Evolutionary conservation across 139 green algal genomes (phyloP), one percentile per base, ranked within the genome.

Genomic region (Desmodesmus armatus): DNA sequence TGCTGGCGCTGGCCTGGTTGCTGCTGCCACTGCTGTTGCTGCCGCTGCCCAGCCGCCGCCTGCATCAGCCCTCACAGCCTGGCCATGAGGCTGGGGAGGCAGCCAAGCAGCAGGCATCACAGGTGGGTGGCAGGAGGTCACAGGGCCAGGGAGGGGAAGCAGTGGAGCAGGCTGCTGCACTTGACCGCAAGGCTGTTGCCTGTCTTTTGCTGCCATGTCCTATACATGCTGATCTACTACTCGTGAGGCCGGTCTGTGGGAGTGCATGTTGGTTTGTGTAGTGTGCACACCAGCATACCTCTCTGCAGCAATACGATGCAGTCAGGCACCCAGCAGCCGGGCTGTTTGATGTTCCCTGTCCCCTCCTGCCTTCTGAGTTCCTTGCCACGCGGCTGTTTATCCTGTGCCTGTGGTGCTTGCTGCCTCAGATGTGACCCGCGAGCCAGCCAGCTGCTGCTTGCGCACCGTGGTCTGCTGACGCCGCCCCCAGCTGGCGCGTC

Each of bases 371-470:
- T 58, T 13, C 47, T 58, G 47, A 13, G 13, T 58, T 13, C 47
- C 17, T 13, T 15, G 13, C 47, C 13, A 58, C 47, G 0, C 13
- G 13, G 13, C 47, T 23, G 17, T 23, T 58, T 58, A 13, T 58
- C 13, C 47, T 39, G n/a, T 37, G n/a, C 60, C 60, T 69, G 60
- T n/a, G 49, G 25, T 15, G 49, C 51, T 2, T 78, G 70, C 41
- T 74, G 21, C 25, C 25, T 53, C 74, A 53, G 82, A 87, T 51
- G 82, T 82, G 1, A 82, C 82, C 4, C 66, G 41, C 51, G 51
- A 40, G 82, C 72, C 5, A 58, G 40, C 41, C 71, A 65, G 72
- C 72, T 87, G 71, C 82, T 87, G 82, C 69, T 87, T 55, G 58
- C 40, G n/a, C 82, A 87, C 37, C 71, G 60, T 25, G 40, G 55